phyloP scores from a whole-genome alignment of 768 basidiomycete genomes.

The Podaxis rugospora region DNA sequence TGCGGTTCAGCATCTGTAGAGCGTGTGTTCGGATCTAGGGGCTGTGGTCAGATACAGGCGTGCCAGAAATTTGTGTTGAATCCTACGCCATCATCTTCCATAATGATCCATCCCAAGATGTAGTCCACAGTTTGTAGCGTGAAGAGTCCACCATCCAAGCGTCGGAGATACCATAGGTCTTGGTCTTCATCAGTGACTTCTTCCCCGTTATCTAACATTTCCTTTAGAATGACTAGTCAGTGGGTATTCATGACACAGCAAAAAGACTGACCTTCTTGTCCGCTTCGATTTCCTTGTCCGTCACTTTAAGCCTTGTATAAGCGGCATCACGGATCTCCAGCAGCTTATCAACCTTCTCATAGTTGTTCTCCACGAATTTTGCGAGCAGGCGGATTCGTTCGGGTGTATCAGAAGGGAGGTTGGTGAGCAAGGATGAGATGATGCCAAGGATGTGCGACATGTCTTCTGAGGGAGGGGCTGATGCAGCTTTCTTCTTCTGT shows the following conservation, averaged over 20 bases:
- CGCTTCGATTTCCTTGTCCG: conserved; percentile 62
- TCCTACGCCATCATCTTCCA: conserved; percentile 98
- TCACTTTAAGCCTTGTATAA: conserved; percentile 48
- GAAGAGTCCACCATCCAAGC: conserved; percentile 84
- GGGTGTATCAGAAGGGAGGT: conserved; percentile 80
- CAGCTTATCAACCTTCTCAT: conserved; percentile 93
- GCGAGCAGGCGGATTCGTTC: conserved; percentile 76
- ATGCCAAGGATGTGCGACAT: conserved; percentile 85
- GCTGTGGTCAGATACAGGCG: background rate
- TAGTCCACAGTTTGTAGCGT: conserved; percentile 91
- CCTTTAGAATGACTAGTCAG: conserved; percentile 30
- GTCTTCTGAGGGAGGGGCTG: conserved; percentile 67
- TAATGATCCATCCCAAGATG: conserved; percentile 89
- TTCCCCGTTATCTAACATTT: conserved; percentile 52
- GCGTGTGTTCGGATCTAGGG: conserved; percentile 74
- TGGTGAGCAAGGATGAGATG: conserved; percentile 82
- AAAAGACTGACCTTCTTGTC: conserved; percentile 57
- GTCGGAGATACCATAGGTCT: conserved; percentile 79
- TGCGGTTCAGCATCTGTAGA: conserved; percentile 69
- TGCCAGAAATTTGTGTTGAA: background rate
- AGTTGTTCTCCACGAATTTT: conserved; percentile 91
- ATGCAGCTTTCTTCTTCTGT: conserved; percentile 62
- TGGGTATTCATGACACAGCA: background rate
- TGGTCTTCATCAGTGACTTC: conserved; percentile 57
- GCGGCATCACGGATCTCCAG: conserved; percentile 81